Evolutionary conservation across 108 stramenopile species (phyloP).

Genomic region (Cyclotella kingstonii): DNA sequence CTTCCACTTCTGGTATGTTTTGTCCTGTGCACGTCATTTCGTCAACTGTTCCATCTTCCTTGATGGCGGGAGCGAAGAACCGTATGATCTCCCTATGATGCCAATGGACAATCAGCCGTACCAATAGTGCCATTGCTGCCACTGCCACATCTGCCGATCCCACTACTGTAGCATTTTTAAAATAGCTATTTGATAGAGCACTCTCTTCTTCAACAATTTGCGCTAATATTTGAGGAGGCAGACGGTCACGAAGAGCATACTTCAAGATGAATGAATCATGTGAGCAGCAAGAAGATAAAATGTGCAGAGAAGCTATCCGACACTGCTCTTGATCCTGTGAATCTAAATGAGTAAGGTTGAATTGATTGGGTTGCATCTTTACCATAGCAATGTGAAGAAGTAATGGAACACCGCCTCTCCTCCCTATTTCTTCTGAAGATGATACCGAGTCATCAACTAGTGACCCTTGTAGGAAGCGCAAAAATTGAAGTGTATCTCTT

Average conservation of each 20-base stretch:
- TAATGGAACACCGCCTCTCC: conserved; percentile 54
- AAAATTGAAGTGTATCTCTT: conserved; percentile 18
- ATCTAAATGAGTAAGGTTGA: too few relatives aligned
- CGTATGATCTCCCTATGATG: conserved; percentile 51
- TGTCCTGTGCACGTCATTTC: conserved; percentile 2
- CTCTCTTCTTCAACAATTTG: conserved; percentile 50
- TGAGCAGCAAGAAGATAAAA: conserved; percentile 40
- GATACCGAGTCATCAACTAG: conserved; percentile 55
- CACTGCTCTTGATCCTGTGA: conserved; percentile 7
- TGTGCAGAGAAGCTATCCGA: conserved; percentile 37
- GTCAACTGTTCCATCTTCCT: conserved; percentile 43
- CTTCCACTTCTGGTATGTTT: conserved; percentile 37
- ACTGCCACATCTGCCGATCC: conserved; percentile 47
- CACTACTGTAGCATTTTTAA: neutral
- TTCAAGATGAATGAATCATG: conserved; percentile 33
- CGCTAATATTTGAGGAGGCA: conserved; percentile 21
- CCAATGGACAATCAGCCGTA: conserved; percentile 67
- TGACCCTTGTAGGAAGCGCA: conserved; percentile 53
- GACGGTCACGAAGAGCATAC: conserved; percentile 25
- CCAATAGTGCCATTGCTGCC: conserved; percentile 57
- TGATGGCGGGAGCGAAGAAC: conserved; percentile 27
- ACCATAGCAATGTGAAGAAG: conserved; percentile 46
- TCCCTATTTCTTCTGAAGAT: conserved; percentile 69
- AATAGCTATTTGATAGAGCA: conserved; percentile 17
- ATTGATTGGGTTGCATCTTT: conserved; percentile 4